Conservation (phyloP, 1,284 basidiomycete species). For the Puccinia coronata region DNA sequence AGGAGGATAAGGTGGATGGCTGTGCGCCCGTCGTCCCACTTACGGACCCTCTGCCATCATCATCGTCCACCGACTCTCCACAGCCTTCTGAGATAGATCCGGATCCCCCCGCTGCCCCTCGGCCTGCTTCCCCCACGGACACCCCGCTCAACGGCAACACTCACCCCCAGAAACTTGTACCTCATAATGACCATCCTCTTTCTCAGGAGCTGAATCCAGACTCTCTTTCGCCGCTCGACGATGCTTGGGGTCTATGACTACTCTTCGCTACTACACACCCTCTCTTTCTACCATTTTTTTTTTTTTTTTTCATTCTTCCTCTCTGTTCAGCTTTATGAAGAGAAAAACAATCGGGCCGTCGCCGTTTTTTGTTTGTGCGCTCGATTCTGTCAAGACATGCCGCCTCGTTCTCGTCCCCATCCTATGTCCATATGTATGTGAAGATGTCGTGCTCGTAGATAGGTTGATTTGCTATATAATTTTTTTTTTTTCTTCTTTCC, state of each 20-base stretch:
- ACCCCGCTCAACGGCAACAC: neutral
- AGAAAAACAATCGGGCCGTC: no score
- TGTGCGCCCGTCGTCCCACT: neutral
- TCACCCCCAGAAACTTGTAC: neutral
- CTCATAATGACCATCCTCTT: neutral
- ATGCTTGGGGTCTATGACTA: neutral
- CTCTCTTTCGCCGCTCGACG: neutral
- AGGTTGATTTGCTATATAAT: no score
- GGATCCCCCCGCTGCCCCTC: neutral
- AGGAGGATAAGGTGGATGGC: neutral
- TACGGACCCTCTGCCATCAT: neutral
- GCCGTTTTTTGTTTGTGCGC: no score
- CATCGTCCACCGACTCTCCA: no score
- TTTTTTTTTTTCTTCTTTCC: no score
- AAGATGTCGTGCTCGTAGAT: no score
- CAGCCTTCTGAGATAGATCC: no score
- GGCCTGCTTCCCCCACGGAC: neutral
- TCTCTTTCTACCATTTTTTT: neutral
- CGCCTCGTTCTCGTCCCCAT: no score
- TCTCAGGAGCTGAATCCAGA: neutral
- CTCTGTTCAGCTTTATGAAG: no score
- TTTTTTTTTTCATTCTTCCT: neutral
- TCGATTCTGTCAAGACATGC: no score
- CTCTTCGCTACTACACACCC: neutral
- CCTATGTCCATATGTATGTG: no score